phyloP scores from a whole-genome alignment of 805 yeast genomes.

The Ogataea nonfermentans region DNA sequence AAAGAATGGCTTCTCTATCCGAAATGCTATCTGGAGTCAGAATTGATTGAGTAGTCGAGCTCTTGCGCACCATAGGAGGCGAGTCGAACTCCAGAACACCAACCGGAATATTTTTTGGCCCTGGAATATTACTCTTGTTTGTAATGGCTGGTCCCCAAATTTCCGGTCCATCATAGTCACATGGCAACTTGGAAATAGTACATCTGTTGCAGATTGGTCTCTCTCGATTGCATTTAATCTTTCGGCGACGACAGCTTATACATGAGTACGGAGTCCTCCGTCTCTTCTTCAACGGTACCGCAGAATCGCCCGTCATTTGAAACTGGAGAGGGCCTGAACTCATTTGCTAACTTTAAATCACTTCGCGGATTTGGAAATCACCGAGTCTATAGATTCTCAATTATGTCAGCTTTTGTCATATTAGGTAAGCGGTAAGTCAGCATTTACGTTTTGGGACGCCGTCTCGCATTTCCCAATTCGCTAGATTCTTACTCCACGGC shows the following conservation, averaged over 20 bases:
- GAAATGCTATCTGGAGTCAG: conserved; percentile 1
- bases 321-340: not conserved
- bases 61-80: not conserved
- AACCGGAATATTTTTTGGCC: not conserved
- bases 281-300: conserved; percentile 14
- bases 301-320: not conserved
- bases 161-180: conserved; percentile 26
- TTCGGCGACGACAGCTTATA: conserved; percentile 22
- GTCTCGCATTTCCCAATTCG: not conserved
- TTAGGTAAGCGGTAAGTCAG: no score
- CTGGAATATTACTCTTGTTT: not conserved
- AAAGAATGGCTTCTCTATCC: conserved; percentile 3
- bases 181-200: conserved; percentile 12
- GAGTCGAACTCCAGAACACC: conserved; percentile 1
- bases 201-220: conserved; percentile 25
- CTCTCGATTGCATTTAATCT: conserved; percentile 27
- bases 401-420: no score
- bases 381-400: conserved; percentile 4
- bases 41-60: not conserved
- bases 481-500: not conserved
- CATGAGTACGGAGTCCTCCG: conserved; percentile 29
- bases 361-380: conserved; percentile 1
- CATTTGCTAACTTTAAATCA: no score
- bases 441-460: no score
- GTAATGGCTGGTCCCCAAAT: conserved; percentile 11